Percentiles rank a stretch among this genome's conserved stretches.
Evolutionary conservation across 257 asterid genomes (phyloP).

Genomic region (Penstemon eatonii): DNA sequence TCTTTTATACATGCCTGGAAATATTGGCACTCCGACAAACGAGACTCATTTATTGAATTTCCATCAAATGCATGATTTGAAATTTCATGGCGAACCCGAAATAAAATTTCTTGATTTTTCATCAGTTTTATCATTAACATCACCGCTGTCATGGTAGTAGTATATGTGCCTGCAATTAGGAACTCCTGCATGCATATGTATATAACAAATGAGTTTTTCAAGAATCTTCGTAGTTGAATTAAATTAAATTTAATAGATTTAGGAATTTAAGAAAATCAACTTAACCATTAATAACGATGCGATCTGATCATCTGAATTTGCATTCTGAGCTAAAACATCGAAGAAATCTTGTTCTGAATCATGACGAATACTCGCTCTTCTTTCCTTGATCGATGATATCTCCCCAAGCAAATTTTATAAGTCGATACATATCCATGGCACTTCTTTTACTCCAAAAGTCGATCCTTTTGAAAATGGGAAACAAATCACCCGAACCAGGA

Average conservation of each 20-base stretch:
- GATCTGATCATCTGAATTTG: conserved; percentile 20
- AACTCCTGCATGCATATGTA: conserved; percentile 15
- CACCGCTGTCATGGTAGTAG: conserved; percentile 5
- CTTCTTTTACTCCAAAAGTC: conserved; percentile 24
- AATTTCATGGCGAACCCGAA: conserved; percentile 21
- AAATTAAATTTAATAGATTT: neutral
- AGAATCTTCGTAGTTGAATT: no score
- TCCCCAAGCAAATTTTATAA: conserved; percentile 10
- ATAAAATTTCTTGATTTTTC: conserved; percentile 8
- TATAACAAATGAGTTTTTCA: no score
- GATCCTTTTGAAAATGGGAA: neutral
- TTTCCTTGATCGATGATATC: neutral
- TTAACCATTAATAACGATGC: conserved; percentile 2
- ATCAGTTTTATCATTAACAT: conserved; percentile 27
- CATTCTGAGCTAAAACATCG: neutral
- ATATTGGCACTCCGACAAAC: conserved; percentile 15
- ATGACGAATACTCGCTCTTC: neutral
- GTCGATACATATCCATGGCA: neutral
- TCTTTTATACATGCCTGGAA: conserved; percentile 34
- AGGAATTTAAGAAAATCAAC: neutral
- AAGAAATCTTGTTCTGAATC: conserved; percentile 18
- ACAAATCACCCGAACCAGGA: no score
- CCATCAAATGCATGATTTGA: conserved; percentile 10
- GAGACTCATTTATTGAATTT: conserved; percentile 16
- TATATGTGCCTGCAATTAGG: conserved; percentile 18